Base-by-base conservation (phyloP, 2,329 filamentous ascomycete genomes). In the Karstenula rhodostoma region DNA sequence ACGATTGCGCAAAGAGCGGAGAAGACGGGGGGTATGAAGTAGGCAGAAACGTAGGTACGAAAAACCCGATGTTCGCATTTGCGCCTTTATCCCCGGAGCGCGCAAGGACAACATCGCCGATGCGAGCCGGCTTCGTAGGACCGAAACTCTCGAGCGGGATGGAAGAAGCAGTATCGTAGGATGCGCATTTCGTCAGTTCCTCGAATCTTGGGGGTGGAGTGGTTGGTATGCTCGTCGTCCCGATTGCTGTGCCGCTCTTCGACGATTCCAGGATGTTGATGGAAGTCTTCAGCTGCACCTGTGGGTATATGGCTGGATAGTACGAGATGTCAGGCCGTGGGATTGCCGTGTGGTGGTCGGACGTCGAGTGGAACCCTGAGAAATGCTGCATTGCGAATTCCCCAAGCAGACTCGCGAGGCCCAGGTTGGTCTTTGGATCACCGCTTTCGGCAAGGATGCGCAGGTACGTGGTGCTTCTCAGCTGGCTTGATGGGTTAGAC, bases 101-200 rank as follows among this genome's bases (percentile, higher is more conserved):
- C 1, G 77, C 81, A 29, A 83, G 77, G 7, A 73, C 77, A 17
- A 83, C 66, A 54, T 82, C 79, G 17, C 81, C 82, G 0, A 84
- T 67, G 2, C 64, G 61, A 49, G 64, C 69, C 46, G 49, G 60
- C 35, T 48, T 65, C 12, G 59, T 76, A 46, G 54, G 63, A 19
- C 61, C 74, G 49, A 72, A 74, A 12, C 58, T 67, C 1, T 60
- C 50, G 0, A 78, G 49, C 13, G 65, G 56, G 0, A 62, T 50
- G 1, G 71, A 82, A 0, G 79, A 80, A 0, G 78, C 9, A 0
- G 73, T 70, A 19, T 76, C 71, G 52, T 77, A 76, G 56, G 58
- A 72, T 19, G 63, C 59, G 9, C 73, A 62, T 12, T 70, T 69
- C 7, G 10, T 29, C 4, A 72, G 59, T 1, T 50, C 40, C 35